These are phyloP conservation scores for Rhypophila decipiens DNA, from an alignment of 495 filamentous ascomycete genomes.

Conservation along the genomic window DNA sequence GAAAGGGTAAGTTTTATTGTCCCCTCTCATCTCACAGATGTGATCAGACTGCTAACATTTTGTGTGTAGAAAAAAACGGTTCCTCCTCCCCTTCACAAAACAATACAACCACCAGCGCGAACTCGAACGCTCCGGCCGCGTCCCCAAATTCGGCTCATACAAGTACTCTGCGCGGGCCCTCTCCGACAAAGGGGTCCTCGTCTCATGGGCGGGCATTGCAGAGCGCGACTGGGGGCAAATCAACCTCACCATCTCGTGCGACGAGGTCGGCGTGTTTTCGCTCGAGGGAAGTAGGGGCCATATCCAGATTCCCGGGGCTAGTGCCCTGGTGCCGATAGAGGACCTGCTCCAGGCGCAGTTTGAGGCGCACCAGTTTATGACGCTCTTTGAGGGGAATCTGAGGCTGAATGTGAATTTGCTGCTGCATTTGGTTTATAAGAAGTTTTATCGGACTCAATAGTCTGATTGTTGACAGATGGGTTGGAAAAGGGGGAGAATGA, in stretches of 20 bases:
- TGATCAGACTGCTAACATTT: slow-evolving; percentile 7
- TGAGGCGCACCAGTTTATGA: slow-evolving; percentile 91
- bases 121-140: slow-evolving; percentile 79
- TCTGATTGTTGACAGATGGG: too few relatives aligned
- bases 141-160: slow-evolving; percentile 94
- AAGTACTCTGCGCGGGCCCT: slow-evolving; percentile 90
- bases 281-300: slow-evolving; percentile 87
- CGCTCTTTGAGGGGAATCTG: slow-evolving; percentile 81
- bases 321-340: slow-evolving; percentile 82
- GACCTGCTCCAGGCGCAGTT: slow-evolving; percentile 95
- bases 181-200: slow-evolving; percentile 86
- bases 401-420: slow-evolving; percentile 93
- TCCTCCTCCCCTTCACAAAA: slow-evolving; percentile 94
- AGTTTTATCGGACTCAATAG: slow-evolving; percentile 84
- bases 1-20: slow-evolving; percentile 56
- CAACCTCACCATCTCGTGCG: slow-evolving; percentile 87
- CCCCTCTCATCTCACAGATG: background rate
- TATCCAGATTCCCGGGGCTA: slow-evolving; percentile 94
- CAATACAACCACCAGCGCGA: slow-evolving; percentile 98
- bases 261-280: slow-evolving; percentile 91
- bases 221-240: slow-evolving; percentile 87
- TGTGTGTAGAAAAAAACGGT: slow-evolving; percentile 66
- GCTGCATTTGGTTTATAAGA: slow-evolving; percentile 92
- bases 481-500: too few relatives aligned
- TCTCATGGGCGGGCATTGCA: slow-evolving; percentile 76